phyloP scores from a whole-genome alignment of 768 basidiomycete genomes.

The Tylopilus sp. region DNA sequence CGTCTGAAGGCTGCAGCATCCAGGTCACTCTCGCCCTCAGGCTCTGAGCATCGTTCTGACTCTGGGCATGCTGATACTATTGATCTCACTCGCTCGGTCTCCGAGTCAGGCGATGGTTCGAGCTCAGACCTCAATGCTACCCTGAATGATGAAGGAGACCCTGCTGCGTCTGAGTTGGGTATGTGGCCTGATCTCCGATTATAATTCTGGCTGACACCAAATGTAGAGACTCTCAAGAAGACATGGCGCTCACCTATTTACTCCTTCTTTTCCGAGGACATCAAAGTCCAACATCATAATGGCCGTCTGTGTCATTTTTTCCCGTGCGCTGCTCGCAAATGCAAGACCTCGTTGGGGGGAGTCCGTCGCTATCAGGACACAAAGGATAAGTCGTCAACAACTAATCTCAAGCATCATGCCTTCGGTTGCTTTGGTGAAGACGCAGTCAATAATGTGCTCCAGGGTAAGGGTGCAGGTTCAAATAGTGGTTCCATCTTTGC shows the following conservation, averaged over 20 bases:
- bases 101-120: too few species aligned
- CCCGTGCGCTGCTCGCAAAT: background rate
- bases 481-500: background rate
- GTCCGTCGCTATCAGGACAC: background rate
- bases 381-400: background rate
- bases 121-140: too few species aligned
- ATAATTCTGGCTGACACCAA: too few species aligned
- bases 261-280: background rate
- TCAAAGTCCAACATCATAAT: background rate
- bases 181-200: background rate
- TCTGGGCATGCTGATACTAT: too few species aligned
- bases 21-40: too few species aligned
- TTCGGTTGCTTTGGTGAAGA: background rate
- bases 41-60: too few species aligned
- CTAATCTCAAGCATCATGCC: conserved; percentile 3
- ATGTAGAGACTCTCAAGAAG: background rate
- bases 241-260: background rate
- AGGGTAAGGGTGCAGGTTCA: background rate
- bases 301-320: background rate
- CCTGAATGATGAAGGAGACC: background rate
- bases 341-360: background rate
- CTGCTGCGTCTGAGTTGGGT: background rate
- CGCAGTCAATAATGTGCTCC: background rate
- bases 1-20: too few species aligned
- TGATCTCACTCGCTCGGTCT: background rate